These are phyloP conservation scores for Sherardia arvensis DNA, from an alignment of 257 asterid genomes.

Conservation along the genomic window DNA sequence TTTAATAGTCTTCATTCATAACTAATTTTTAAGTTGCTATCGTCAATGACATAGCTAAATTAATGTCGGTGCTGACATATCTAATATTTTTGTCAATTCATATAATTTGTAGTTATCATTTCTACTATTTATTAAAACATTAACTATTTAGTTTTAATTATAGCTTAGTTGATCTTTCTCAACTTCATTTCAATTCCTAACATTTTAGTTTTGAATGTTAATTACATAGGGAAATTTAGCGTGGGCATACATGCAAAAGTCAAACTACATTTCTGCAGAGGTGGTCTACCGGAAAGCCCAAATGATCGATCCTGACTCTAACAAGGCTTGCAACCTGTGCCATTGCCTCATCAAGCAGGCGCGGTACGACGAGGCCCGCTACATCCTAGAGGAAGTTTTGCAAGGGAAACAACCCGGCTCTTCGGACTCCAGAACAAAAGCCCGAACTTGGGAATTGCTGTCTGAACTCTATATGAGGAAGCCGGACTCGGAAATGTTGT, in stretches of 20 bases:
- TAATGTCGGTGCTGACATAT: too few relatives aligned
- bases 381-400: constrained; percentile 51
- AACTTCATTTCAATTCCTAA: background rate
- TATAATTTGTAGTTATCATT: too few relatives aligned
- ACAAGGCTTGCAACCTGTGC: constrained; percentile 73
- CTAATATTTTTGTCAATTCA: too few relatives aligned
- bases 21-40: too few relatives aligned
- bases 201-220: background rate
- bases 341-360: constrained; percentile 57
- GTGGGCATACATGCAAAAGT: constrained; percentile 87
- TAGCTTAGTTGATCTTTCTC: too few relatives aligned
- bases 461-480: constrained; percentile 26
- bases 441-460: constrained; percentile 46
- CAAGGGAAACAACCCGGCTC: constrained; percentile 47
- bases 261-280: constrained; percentile 67
- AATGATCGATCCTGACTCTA: constrained; percentile 72
- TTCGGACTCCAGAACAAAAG: constrained; percentile 42
- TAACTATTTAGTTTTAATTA: too few relatives aligned
- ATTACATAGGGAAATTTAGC: constrained; percentile 61
- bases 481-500: constrained; percentile 15
- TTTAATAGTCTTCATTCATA: too few relatives aligned
- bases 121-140: too few relatives aligned
- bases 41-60: too few relatives aligned
- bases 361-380: constrained; percentile 48
- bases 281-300: constrained; percentile 76